Base-by-base conservation (phyloP, 2,329 filamentous ascomycete genomes). In the Calonectria pseudoturangicola region DNA sequence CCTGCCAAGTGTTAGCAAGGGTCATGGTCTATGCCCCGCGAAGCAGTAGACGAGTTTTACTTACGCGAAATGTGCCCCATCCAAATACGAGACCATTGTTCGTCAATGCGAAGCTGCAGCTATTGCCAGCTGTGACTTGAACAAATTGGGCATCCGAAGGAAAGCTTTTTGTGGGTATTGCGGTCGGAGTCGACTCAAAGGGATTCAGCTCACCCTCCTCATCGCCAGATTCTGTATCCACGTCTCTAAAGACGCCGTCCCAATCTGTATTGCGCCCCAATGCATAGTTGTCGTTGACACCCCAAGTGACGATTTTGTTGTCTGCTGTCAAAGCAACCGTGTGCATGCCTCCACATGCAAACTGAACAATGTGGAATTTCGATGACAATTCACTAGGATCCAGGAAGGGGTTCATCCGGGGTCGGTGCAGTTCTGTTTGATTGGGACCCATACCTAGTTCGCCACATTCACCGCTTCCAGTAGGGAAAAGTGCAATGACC, bases 251-350 rank as follows among this genome's bases (percentile, higher is more conserved):
- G 30, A 89, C 90, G 39, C 91, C 91, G 3, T 91, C 88, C 87
- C 91, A 92, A 4, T 86, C 84, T 87, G 70, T 95, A 78, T 93
- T 89, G 79, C 94, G 89, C 41, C 94, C 94, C 41, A 96, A 88
- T 1, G 94, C 93, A 73, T 92, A 91, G 79, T 94, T 91, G 81
- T 96, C 94, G 81, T 96, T 96, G 75, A 95, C 93, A 71, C 94
- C 94, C 94, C 94, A 96, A 21, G 93, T 95, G 50, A 94, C 85
- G 76, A 96, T 92, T 83, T 91, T 91, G 86, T 94, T 94, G 83
- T 95, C 92, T 76, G 91, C 88, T 50, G 94, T 95, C 62, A 96
- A 85, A 1, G 92, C 93, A 72, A 93, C 86, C 62, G 89, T 90
- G 84, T 96, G 94, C 93, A 95, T 95, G 69, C 93, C 93, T 66